phyloP scores from a whole-genome alignment of 352 stramenopile species.

The Phytopythium delawarense region DNA sequence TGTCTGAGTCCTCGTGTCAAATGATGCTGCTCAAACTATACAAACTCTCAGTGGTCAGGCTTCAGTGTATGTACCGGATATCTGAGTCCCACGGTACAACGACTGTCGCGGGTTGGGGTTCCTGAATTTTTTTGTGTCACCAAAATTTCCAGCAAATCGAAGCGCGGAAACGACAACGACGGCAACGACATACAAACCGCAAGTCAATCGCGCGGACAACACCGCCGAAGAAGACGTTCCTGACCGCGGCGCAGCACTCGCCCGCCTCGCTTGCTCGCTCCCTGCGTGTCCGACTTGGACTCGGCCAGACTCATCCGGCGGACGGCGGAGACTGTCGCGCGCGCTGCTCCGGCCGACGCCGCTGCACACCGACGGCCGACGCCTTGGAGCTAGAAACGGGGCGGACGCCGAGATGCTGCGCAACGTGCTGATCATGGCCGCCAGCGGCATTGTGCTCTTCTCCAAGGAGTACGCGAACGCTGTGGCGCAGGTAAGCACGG shows the following conservation, averaged over 20 bases:
- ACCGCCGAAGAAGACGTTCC: not conserved
- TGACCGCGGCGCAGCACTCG: not conserved
- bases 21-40: not conserved
- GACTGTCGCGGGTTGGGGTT: slow-evolving; percentile 10
- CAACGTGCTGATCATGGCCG: slow-evolving; percentile 91
- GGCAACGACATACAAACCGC: not conserved
- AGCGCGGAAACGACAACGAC: not conserved
- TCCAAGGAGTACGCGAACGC: slow-evolving; percentile 90
- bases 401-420: slow-evolving; percentile 65
- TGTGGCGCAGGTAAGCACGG: slow-evolving; percentile 61
- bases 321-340: not conserved
- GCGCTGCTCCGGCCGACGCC: not conserved
- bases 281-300: not conserved
- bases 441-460: slow-evolving; percentile 91
- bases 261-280: not conserved
- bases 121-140: slow-evolving; percentile 13
- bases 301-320: not conserved
- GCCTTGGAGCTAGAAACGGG: not conserved
- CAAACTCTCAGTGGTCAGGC: not conserved
- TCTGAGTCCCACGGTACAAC: slow-evolving; percentile 5
- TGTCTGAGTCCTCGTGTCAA: not conserved
- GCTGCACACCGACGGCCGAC: not conserved
- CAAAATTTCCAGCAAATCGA: slow-evolving; percentile 2
- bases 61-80: not conserved
- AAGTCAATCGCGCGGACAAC: not conserved